Evolutionary conservation across 169 alveolate genomes (phyloP).

Genomic region (Theileria equi): DNA sequence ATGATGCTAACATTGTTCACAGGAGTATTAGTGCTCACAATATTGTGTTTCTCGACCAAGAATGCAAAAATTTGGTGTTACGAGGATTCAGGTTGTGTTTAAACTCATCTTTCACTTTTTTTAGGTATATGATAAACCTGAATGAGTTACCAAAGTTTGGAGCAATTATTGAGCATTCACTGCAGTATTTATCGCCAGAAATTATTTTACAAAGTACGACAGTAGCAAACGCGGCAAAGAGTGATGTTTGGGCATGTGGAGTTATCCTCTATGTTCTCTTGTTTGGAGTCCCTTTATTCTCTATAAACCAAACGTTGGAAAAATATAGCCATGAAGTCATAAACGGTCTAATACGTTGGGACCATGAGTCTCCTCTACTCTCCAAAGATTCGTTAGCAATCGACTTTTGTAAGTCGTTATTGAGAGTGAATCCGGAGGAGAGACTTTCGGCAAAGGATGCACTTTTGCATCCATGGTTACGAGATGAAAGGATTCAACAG

Average conservation of each 20-base stretch:
- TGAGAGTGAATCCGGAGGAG: not conserved
- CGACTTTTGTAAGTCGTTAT: conserved; percentile 20
- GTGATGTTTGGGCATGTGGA: conserved; percentile 33
- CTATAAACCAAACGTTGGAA: conserved; percentile 2
- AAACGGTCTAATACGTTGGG: conserved; percentile 10
- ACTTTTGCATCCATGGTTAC: conserved; percentile 20
- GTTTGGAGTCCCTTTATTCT: conserved; percentile 2
- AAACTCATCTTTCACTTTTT: not conserved
- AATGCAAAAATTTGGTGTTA: not conserved
- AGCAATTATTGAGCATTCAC: conserved; percentile 9
- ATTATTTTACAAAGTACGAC: conserved; percentile 5
- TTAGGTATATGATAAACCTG: conserved; percentile 6
- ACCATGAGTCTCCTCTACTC: not conserved
- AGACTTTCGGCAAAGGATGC: conserved; percentile 14
- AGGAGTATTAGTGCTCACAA: conserved; percentile 12
- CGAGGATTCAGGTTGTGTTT: conserved; percentile 3
- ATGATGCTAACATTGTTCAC: conserved; percentile 6
- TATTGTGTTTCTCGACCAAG: conserved; percentile 1
- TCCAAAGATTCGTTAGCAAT: not conserved
- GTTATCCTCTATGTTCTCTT: conserved; percentile 13
- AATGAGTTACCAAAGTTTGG: conserved; percentile 14
- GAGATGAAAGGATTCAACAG: not conserved
- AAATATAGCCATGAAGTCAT: conserved; percentile 12
- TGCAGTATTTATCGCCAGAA: conserved; percentile 24
- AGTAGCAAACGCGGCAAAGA: not conserved